phyloP scores from a whole-genome alignment of 2,329 filamentous ascomycete species.

The Cercospora beticola region DNA sequence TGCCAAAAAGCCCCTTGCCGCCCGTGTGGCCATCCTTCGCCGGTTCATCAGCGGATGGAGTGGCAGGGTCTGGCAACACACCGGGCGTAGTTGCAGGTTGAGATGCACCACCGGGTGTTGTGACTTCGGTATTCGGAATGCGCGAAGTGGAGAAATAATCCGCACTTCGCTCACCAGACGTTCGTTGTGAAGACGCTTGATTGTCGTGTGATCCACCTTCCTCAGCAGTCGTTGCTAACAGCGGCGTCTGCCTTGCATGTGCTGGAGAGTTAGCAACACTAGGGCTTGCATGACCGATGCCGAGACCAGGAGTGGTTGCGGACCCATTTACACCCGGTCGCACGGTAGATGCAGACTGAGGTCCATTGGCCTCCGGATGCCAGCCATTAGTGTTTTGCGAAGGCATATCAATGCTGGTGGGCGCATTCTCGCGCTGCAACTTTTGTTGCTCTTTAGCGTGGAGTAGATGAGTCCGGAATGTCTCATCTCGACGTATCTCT shows the following conservation, averaged over 20 bases:
- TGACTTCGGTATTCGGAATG: constrained; percentile 48
- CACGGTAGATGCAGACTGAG: constrained; percentile 50
- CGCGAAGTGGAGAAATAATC: constrained; percentile 75
- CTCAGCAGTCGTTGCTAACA: constrained; percentile 41
- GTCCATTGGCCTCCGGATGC: constrained; percentile 41
- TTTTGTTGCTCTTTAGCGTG: constrained; percentile 59
- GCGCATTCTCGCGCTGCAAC: constrained; percentile 58
- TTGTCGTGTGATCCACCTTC: constrained; percentile 54
- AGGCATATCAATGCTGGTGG: constrained; percentile 61
- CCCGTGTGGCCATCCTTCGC: constrained; percentile 48
- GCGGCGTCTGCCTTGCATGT: constrained; percentile 37
- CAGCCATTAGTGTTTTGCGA: constrained; percentile 43
- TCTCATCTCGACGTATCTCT: constrained; percentile 78
- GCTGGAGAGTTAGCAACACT: constrained; percentile 38
- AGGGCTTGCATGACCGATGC: constrained; percentile 62
- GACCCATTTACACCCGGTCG: constrained; percentile 66
- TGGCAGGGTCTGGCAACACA: constrained; percentile 38
- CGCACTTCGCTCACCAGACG: constrained; percentile 60
- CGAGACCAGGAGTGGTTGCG: constrained; percentile 71
- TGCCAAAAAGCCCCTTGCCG: constrained; percentile 65
- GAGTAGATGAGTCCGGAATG: constrained; percentile 67
- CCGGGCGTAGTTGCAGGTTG: constrained; percentile 36
- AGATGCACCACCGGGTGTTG: constrained; percentile 28
- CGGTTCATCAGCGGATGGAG: constrained; percentile 53
- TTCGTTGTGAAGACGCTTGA: constrained; percentile 52